Percentiles rank a stretch among this genome's conserved stretches.
Evolutionary conservation across 2,329 filamentous ascomycete species (phyloP).

Genomic region (Ceratocystis papillata): DNA sequence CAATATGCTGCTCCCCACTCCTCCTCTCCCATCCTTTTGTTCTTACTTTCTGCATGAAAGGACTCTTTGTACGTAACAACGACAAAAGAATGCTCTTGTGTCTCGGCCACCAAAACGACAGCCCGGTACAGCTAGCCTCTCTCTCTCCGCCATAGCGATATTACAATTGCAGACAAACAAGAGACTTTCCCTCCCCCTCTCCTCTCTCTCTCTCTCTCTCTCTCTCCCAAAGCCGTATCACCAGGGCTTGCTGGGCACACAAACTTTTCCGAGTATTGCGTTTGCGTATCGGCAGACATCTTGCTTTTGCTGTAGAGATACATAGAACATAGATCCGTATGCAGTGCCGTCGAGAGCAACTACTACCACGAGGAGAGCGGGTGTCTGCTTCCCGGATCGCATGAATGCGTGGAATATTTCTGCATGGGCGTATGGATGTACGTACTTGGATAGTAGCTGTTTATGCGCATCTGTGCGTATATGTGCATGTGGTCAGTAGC

Average conservation of each 20-base stretch:
- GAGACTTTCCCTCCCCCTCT: neutral
- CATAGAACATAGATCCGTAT: neutral
- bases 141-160: neutral
- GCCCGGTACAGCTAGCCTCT: neutral
- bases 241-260: neutral
- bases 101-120: neutral
- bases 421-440: neutral
- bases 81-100: too few relatives aligned
- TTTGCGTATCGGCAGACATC: constrained; percentile 7
- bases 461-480: too few relatives aligned
- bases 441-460: too few relatives aligned
- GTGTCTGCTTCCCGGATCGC: constrained; percentile 2
- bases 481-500: too few relatives aligned
- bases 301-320: neutral
- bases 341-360: neutral
- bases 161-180: neutral
- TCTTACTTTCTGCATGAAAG: neutral
- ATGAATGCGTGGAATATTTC: neutral
- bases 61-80: too few relatives aligned
- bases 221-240: neutral
- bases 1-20: neutral
- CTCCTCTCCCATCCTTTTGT: neutral
- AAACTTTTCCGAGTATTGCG: constrained; percentile 12
- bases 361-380: neutral
- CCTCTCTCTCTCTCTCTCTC: neutral